Base-by-base conservation (phyloP, 2,329 filamentous ascomycete species). In the Tolypocladium guangdongense region DNA sequence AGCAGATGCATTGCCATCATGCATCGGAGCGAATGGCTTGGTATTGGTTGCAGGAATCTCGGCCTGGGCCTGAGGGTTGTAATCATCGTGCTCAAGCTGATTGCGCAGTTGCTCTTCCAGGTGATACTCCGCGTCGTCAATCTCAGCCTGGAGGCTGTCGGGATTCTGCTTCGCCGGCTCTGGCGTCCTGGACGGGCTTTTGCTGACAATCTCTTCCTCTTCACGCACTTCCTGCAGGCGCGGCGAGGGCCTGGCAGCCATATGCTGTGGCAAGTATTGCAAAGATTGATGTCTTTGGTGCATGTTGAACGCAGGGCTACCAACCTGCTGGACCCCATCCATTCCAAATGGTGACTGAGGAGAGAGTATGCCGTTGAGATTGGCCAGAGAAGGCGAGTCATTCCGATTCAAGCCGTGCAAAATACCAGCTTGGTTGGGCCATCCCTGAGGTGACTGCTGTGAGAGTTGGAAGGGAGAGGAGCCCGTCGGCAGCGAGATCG, bases 121-220 rank as follows among this genome's bases (percentile, higher is more conserved):
- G 61, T 92, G 88, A 63, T 93, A 92, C 62, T 95, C 88, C 5
- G 88, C 86, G 63, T 91, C 87, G 50, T 93, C 86, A 53, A 95
- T 86, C 60, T 93, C 90, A 57, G 85, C 86, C 66, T 96, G 90
- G 27, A 95, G 77, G 60, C 90, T 90, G 60, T 91, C 87, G 48
- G 72, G 68, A 51, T 77, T 71, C 47, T 72, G 72, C 48, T 69
- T 68, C 12, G 60, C 53, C 11, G 77, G 72, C 60, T 83, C 78
- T 0, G 79, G 76, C 0, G 77, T 79, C 62, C 77, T 79, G 1
- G 77, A 80, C 11, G 74, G 74, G 54, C 73, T 80, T 67, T 80
- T 77, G 60, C 64, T 70, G 30, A 55, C 57, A 1, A 69, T 66
- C 55, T 88, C 86, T 24, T 88, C 86, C 53, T 82, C 83, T 64